Evolutionary conservation across 768 basidiomycete genomes (phyloP), one percentile per base, ranked within the genome.

Genomic region (Sistotremastrum niveocremeum): DNA sequence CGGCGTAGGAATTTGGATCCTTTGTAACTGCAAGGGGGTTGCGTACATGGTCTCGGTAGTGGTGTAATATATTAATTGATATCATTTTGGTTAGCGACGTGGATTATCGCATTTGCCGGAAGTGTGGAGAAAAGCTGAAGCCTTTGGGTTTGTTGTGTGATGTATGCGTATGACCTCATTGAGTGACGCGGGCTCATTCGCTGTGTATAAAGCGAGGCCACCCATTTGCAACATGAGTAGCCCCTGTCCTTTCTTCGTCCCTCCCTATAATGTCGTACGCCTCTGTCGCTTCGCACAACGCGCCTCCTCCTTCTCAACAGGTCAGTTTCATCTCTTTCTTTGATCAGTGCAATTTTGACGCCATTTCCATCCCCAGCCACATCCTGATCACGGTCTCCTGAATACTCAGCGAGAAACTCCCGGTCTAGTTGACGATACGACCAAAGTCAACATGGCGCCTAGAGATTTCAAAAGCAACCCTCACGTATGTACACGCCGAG

Each of bases 191-290:
- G 20, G 20, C 20, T 20, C 20, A 20, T 20, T 20, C 20, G 20
- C 20, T 20, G 20, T 20, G 20, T 20, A 20, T 20, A 20, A 20
- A 20, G 20, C 20, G 20, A 20, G 20, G 20, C 20, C 20, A 20
- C 20, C 20, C 20, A 20, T 20, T 20, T 20, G 20, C 20, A 20
- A 20, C 20, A 20, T 20, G 20, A 20, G 20, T 2, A 20, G 20
- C 20, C 20, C 20, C 20, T 20, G 20, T 20, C 20, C 20, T 20
- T 20, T 20, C 20, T 20, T 20, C 20, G 20, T 20, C 20, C 20
- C 20, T 20, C 20, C 20, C 20, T 20, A 20, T 20, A 20, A 84
- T 84, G 81, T 83, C 81, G 47, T 86, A 84, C 73, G 83, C 84
- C 28, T 64, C 73, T 33, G 73, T 80, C 56, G 73, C 78, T 48